These are phyloP conservation scores for Boletus sp. DNA, from an alignment of 1,284 basidiomycete genomes.

Conservation along the genomic window DNA sequence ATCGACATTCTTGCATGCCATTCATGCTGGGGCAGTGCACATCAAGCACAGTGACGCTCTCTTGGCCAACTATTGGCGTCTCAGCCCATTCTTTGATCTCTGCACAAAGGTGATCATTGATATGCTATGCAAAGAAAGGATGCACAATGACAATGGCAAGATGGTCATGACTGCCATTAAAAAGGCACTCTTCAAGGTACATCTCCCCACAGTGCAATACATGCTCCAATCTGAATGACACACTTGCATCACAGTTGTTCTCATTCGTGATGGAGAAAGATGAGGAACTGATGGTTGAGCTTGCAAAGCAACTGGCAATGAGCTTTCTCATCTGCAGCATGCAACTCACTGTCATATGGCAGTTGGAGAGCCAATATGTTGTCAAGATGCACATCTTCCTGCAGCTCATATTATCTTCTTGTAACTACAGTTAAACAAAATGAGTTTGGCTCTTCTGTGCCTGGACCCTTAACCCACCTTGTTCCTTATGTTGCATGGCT, in stretches of 20 bases:
- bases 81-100: slow-evolving; percentile 80
- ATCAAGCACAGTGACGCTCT: slow-evolving; percentile 77
- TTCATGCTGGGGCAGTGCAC: slow-evolving; percentile 79
- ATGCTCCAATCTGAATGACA: slow-evolving; percentile 2
- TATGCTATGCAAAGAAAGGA: slow-evolving; percentile 85
- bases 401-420: no score
- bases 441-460: no score
- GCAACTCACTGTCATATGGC: slow-evolving; percentile 67
- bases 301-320: slow-evolving; percentile 76
- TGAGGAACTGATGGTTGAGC: slow-evolving; percentile 63
- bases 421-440: no score
- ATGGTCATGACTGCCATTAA: slow-evolving; percentile 68
- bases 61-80: slow-evolving; percentile 81
- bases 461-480: no score
- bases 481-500: no score
- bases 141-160: slow-evolving; percentile 72
- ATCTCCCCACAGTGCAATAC: slow-evolving; percentile 24
- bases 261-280: slow-evolving; percentile 68
- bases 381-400: slow-evolving; percentile 70
- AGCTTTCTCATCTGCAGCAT: slow-evolving; percentile 86
- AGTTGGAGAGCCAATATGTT: slow-evolving; percentile 69
- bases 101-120: slow-evolving; percentile 83
- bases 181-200: slow-evolving; percentile 73
- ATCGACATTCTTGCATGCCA: slow-evolving; percentile 81
- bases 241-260: slow-evolving; percentile 60